Evolutionary conservation across 1,139 yeast genomes (phyloP), one percentile per base, ranked within the genome.

Genomic region (Candida sanyaensis): DNA sequence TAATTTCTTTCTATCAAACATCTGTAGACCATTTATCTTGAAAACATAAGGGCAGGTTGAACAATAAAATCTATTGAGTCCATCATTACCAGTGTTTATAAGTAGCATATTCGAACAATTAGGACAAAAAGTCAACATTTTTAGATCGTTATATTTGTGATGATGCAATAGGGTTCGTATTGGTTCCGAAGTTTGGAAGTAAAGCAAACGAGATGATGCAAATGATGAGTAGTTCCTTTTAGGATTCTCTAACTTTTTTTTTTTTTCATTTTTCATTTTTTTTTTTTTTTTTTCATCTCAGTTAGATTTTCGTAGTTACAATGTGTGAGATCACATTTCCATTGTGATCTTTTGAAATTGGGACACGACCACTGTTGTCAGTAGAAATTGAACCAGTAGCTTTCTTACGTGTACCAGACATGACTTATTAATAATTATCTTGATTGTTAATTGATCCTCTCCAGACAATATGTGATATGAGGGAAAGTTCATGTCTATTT

Each of bases 41-140:
- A 91, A 93, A 61, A 89, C 95, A 60, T 93, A 93, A 0, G 98
- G 97, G 64, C 99, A 93, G 1, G 98, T 90, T 7, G 91, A 84
- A 66, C 99, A 93, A 56, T 88, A 85, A 59, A 93, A 85, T 46
- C 84, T 70, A 52, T 75, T 76, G 48, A 71, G 62, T 12, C 72
- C 73, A 49, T 69, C 77, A 24, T 71, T 76, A 8, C 75, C 77
- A 27, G 65, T 71, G 2, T 57, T 46, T 45, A 76, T 66, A 54
- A 87, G 77, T 41, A 92, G 78, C 96, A 92, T 87, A 60, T 92
- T 92, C 26, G 96, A 84, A 68, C 98, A 92, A 62, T 86, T 81
- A 2, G 98, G 98, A 60, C 98, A 92, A 66, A 92, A 92, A 1
- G 97, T 88, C 51, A 92, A 76, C 98, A 92, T 92, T 24, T 34